phyloP scores from a whole-genome alignment of 768 basidiomycete species.

The Lactarius vividus region DNA sequence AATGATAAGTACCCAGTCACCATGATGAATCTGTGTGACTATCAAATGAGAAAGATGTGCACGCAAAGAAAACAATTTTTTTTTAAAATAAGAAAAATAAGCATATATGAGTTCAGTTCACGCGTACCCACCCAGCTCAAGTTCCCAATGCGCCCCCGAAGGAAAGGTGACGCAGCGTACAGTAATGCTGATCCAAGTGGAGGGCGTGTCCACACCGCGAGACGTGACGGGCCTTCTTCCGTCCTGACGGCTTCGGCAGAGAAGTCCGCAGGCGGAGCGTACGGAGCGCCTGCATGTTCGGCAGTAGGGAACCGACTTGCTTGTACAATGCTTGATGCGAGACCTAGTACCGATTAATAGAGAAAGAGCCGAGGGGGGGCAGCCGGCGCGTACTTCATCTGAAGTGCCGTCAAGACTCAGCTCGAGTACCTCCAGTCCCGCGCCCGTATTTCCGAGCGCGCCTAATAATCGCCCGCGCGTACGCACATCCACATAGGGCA shows the following conservation, averaged over 20 bases:
- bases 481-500: constrained; percentile 32
- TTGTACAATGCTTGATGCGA: constrained; percentile 33
- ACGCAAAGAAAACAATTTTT: neutral
- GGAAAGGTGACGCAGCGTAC: constrained; percentile 32
- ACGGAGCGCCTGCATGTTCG: constrained; percentile 32
- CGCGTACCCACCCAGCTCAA: constrained; percentile 11
- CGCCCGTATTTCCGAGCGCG: constrained; percentile 33
- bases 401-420: constrained; percentile 30
- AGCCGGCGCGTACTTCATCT: constrained; percentile 32
- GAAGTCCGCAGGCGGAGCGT: constrained; percentile 36
- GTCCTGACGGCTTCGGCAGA: constrained; percentile 39
- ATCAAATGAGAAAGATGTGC: neutral
- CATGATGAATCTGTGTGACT: too few species aligned
- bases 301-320: constrained; percentile 31
- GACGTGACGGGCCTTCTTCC: constrained; percentile 33
- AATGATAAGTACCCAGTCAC: too few species aligned
- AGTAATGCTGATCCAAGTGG: constrained; percentile 31
- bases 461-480: constrained; percentile 35
- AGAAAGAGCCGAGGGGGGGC: neutral
- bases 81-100: neutral
- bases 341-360: constrained; percentile 3
- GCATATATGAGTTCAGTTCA: neutral
- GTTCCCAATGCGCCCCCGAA: constrained; percentile 32
- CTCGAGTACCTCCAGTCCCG: constrained; percentile 31
- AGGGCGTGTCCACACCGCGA: constrained; percentile 32